Conservation (phyloP, 441 rosid species). For the Erodium moschatum region DNA sequence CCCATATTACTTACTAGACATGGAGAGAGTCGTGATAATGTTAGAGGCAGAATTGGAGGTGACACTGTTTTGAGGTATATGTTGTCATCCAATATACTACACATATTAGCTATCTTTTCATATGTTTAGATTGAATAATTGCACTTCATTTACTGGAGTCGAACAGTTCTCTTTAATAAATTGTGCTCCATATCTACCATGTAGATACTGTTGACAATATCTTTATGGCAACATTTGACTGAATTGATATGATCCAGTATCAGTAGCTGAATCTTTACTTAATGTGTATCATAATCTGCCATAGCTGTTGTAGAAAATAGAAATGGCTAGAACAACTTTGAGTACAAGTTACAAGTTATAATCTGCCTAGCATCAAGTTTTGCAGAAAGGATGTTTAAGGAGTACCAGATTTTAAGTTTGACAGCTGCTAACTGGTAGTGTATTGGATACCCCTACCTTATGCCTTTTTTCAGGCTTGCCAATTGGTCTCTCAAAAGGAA, state of each 20-base stretch:
- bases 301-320: neutral
- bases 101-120: neutral
- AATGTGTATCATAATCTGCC: neutral
- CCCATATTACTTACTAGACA: conserved; percentile 97
- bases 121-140: neutral
- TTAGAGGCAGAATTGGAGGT: conserved; percentile 97
- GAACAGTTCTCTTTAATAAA: neutral
- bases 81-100: neutral
- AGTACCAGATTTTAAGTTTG: neutral
- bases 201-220: neutral
- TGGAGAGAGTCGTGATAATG: conserved; percentile 94
- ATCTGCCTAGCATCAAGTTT: neutral
- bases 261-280: neutral
- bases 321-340: neutral
- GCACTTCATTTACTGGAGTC: neutral
- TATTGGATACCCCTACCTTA: neutral
- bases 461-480: neutral
- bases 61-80: conserved; percentile 71
- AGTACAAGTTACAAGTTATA: neutral
- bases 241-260: neutral
- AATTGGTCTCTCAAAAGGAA: neutral
- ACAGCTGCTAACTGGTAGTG: no score
- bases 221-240: neutral
- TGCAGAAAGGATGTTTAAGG: neutral
- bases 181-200: neutral